These are phyloP conservation scores for Colletotrichum trifolii DNA, from an alignment of 2,329 filamentous ascomycete species.

Conservation along the genomic window DNA sequence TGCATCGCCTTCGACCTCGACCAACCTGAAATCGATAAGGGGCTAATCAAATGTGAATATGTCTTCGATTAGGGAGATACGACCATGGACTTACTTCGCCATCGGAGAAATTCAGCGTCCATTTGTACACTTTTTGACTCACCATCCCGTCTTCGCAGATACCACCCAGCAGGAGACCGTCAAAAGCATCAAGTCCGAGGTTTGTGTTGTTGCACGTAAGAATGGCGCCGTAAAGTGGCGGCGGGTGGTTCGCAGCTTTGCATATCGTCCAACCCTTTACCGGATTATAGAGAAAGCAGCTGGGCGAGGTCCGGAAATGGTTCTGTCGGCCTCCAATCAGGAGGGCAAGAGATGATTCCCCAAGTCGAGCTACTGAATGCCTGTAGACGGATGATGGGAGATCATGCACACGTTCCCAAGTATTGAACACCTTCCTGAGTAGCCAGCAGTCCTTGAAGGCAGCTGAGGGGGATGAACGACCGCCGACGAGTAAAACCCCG, in stretches of 20 bases:
- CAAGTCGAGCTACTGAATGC: constrained; percentile 71
- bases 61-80: not conserved
- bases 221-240: constrained; percentile 57
- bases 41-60: constrained; percentile 9
- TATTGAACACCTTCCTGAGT: constrained; percentile 61
- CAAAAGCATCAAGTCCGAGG: constrained; percentile 47
- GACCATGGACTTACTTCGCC: constrained; percentile 47
- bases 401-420: constrained; percentile 73
- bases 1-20: not conserved
- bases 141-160: constrained; percentile 74
- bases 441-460: constrained; percentile 82
- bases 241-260: constrained; percentile 45
- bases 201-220: constrained; percentile 44
- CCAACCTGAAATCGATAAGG: constrained; percentile 8
- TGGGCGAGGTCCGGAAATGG: constrained; percentile 57
- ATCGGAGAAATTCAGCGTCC: constrained; percentile 63
- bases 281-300: constrained; percentile 65
- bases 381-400: constrained; percentile 81
- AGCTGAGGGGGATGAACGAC: constrained; percentile 78
- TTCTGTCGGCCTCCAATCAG: constrained; percentile 71
- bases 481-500: constrained; percentile 77
- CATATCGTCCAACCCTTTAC: constrained; percentile 60
- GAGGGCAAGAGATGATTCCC: constrained; percentile 62
- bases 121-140: constrained; percentile 71
- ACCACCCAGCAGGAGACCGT: constrained; percentile 78